These are phyloP conservation scores for Aphanomyces astaci DNA, from an alignment of 352 stramenopile genomes.

Conservation along the genomic window DNA sequence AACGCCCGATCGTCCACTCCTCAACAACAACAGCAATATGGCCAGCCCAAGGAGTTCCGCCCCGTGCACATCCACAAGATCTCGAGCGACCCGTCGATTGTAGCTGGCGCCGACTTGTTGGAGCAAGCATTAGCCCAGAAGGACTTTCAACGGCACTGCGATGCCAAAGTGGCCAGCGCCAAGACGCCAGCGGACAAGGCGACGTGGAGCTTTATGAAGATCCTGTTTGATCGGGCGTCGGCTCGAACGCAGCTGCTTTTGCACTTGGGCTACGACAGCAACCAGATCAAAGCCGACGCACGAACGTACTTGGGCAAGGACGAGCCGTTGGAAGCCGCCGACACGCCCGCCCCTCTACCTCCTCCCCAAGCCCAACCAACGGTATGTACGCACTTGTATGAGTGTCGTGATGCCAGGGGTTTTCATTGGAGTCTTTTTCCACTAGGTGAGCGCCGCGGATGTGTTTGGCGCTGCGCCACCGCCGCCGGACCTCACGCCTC, in stretches of 20 bases:
- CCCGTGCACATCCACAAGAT: conserved; percentile 78
- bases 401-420: too few relatives aligned
- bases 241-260: conserved; percentile 90
- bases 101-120: conserved; percentile 82
- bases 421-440: conserved; percentile 27
- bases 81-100: conserved; percentile 70
- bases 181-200: conserved; percentile 57
- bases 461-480: conserved; percentile 19
- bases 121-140: conserved; percentile 84
- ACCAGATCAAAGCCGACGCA: conserved; percentile 85
- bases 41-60: conserved; percentile 35
- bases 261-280: conserved; percentile 91
- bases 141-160: conserved; percentile 91
- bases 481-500: conserved; percentile 19
- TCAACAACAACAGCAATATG: conserved; percentile 2
- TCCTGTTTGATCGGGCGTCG: conserved; percentile 89
- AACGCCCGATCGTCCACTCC: conserved; percentile 31
- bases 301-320: conserved; percentile 62
- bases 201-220: conserved; percentile 90
- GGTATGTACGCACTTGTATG: too few relatives aligned
- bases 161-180: conserved; percentile 72
- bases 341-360: conserved; percentile 1
- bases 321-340: conserved; percentile 23
- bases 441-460: conserved; percentile 46
- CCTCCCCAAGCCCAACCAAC: not conserved